A percentile compares a stretch with the other conserved stretches of the same genome.
Conservation (phyloP, 176 grass and related monocot species). For the Pharus latifolius region DNA sequence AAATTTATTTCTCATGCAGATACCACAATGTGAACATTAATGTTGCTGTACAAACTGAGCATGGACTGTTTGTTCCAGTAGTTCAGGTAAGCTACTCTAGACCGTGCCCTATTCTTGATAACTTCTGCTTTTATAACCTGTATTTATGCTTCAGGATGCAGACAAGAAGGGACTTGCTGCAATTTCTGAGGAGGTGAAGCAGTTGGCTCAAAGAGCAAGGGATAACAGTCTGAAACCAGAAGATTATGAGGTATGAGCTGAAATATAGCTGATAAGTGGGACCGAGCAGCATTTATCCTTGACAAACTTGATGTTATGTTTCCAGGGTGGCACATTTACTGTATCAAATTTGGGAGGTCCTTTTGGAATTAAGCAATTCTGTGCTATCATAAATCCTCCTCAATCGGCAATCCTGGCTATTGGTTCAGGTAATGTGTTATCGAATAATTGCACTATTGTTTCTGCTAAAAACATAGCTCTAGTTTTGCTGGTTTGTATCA, state of each 20-base stretch:
- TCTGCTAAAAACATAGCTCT: not conserved
- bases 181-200: slow-evolving; percentile 88
- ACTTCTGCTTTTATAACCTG: not conserved
- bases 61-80: slow-evolving; percentile 95
- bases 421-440: slow-evolving; percentile 58
- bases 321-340: slow-evolving; percentile 89
- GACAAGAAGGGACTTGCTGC: slow-evolving; percentile 90
- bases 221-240: slow-evolving; percentile 86
- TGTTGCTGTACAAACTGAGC: slow-evolving; percentile 87
- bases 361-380: slow-evolving; percentile 94
- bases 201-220: slow-evolving; percentile 74
- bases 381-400: slow-evolving; percentile 93
- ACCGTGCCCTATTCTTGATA: not conserved
- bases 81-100: slow-evolving; percentile 46
- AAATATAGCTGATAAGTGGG: not conserved
- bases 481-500: not conserved
- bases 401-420: slow-evolving; percentile 90
- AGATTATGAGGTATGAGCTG: slow-evolving; percentile 66
- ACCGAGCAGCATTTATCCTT: not conserved
- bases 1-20: slow-evolving; percentile 15
- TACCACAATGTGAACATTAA: slow-evolving; percentile 95
- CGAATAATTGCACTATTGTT: not conserved
- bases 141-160: slow-evolving; percentile 50
- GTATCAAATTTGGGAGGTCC: slow-evolving; percentile 93
- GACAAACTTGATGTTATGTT: slow-evolving; percentile 6